Evolutionary conservation across 495 filamentous ascomycete species (phyloP).

Genomic region (Penicillium desertorum): DNA sequence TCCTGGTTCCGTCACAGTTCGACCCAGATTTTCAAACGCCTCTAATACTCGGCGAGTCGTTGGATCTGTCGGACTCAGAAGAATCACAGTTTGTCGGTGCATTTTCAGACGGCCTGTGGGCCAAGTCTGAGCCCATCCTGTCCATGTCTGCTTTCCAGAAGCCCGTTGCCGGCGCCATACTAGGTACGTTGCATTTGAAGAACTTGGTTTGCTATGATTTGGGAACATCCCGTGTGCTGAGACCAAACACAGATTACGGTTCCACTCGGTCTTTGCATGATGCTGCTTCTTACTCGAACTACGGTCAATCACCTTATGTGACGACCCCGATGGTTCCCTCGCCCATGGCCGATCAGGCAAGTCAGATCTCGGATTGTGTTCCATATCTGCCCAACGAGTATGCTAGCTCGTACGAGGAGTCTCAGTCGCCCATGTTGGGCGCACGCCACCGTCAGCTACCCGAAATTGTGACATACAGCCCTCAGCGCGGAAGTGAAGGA

Average conservation of each 20-base stretch:
- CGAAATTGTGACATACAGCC: constrained; percentile 65
- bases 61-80: constrained; percentile 53
- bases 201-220: constrained; percentile 1
- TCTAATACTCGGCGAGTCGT: constrained; percentile 53
- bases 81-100: constrained; percentile 47
- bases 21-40: constrained; percentile 52
- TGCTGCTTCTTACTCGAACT: constrained; percentile 45
- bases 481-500: constrained; percentile 64
- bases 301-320: constrained; percentile 46
- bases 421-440: constrained; percentile 40
- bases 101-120: constrained; percentile 51
- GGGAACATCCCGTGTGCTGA: constrained; percentile 11
- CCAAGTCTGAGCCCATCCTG: constrained; percentile 53
- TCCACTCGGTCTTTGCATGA: constrained; percentile 47
- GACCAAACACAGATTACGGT: constrained; percentile 39
- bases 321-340: constrained; percentile 46
- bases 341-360: constrained; percentile 47
- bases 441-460: constrained; percentile 43
- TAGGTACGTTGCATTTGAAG: constrained; percentile 36
- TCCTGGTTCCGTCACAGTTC: constrained; percentile 29
- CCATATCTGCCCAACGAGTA: constrained; percentile 46
- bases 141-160: constrained; percentile 57
- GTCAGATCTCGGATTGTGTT: constrained; percentile 48
- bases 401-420: constrained; percentile 48
- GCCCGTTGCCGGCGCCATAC: constrained; percentile 38